phyloP scores from a whole-genome alignment of 495 filamentous ascomycete species.

The Penicillium diatomitis region DNA sequence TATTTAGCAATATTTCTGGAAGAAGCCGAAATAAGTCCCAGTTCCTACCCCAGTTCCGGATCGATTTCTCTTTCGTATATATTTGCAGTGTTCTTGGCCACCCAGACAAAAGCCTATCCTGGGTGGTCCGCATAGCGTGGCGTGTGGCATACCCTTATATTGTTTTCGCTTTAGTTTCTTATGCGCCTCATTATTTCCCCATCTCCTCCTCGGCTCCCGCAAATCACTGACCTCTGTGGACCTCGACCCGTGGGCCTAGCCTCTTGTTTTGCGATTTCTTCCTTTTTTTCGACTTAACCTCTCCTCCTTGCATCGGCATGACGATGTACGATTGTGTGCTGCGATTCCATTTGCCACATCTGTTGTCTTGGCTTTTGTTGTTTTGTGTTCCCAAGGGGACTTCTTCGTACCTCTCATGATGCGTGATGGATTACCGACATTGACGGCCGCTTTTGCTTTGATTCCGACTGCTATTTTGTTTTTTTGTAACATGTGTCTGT shows the following conservation, averaged over 20 bases:
- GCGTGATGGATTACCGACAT: conserved; percentile 6
- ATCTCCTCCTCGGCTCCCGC: no score
- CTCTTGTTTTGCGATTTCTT: neutral
- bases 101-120: conserved; percentile 6
- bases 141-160: conserved; percentile 40
- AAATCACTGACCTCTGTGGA: no score
- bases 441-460: conserved; percentile 5
- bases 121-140: conserved; percentile 41
- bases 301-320: conserved; percentile 12
- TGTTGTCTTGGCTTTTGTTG: conserved; percentile 2
- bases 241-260: neutral
- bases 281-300: neutral
- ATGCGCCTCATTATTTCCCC: neutral
- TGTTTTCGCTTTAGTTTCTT: conserved; percentile 4
- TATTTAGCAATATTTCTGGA: conserved; percentile 87
- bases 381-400: conserved; percentile 1
- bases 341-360: neutral
- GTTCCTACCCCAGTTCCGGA: conserved; percentile 1
- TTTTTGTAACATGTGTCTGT: neutral
- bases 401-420: conserved; percentile 6
- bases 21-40: conserved; percentile 53
- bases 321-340: conserved; percentile 27
- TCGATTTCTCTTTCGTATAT: conserved; percentile 34
- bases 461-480: neutral
- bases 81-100: conserved; percentile 27